Evolutionary conservation across 768 basidiomycete genomes (phyloP), one percentile per base, ranked within the genome.

Genomic region (Leccinum uliginosum): DNA sequence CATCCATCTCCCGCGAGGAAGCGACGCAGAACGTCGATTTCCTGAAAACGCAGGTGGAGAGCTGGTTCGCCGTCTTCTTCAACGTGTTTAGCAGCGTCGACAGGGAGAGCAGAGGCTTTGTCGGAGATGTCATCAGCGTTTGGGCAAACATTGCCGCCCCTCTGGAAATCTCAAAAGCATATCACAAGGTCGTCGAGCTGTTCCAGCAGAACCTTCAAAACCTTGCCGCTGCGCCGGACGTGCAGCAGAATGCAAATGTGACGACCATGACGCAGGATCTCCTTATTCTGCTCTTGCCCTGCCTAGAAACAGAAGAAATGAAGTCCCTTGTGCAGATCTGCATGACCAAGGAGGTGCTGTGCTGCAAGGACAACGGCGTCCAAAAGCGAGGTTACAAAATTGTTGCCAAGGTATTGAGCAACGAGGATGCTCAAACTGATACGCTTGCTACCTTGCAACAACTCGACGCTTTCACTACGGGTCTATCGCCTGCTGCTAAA

Each of bases 301-400:
- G 83, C 66, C 78, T 98, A 14, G 83, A 88, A 1, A 54, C 71
- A 0, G 62, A 76, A 5, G 88, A 94, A 54, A 80, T 85, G 5
- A 72, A 75, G 5, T 76, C 79, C 0, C 76, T 97, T 15, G 87
- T 92, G 70, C 76, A 82, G 24, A 73, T 87, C n/a, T 89, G 82
- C 55, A 75, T 91, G n/a, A 78, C 81, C 0, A 68, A 78, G 1
- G 81, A 84, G 29, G 81, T 97, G 23, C 76, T 98, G 6, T 81
- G 82, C 53, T 85, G 84, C 63, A 82, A 77, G 63, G 93, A 98
- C 65, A 90, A 90, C 51, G 92, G 85, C 3, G 85, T 96, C 6
- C 96, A 98, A 75, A 99, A 99, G 74, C 91, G 95, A 62, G 91
- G 87, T 9, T 98, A 98, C 75, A 89, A 96, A 67, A 85, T 89